These are phyloP conservation scores for Aspergillus aculeatinus DNA, from an alignment of 2,329 filamentous ascomycete species.

Conservation along the genomic window DNA sequence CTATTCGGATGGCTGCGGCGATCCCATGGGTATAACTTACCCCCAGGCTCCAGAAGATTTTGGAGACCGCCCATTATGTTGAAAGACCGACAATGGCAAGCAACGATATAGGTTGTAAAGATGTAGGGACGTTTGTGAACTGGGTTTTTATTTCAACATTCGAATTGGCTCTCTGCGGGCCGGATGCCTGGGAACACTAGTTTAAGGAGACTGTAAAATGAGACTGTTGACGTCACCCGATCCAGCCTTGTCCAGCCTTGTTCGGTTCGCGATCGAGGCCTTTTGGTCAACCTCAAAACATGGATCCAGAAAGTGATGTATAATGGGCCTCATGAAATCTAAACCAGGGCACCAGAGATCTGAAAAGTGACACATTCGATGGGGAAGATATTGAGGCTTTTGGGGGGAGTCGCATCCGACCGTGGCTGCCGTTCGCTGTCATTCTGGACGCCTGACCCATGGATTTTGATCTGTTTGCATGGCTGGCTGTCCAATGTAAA, in stretches of 20 bases:
- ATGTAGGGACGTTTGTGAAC: not conserved
- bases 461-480: conserved; percentile 6
- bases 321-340: not conserved
- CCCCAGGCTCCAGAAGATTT: conserved; percentile 20
- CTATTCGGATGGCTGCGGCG: not conserved
- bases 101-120: not conserved
- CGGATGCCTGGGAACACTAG: not conserved
- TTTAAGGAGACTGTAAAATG: not conserved
- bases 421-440: conserved; percentile 4
- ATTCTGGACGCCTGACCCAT: not conserved
- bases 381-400: not conserved
- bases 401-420: not conserved
- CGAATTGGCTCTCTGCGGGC: not conserved
- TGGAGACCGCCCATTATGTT: conserved; percentile 12
- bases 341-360: not conserved
- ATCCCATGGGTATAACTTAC: conserved; percentile 8
- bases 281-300: not conserved
- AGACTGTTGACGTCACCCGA: not conserved
- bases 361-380: not conserved
- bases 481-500: not conserved
- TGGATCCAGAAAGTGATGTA: not conserved
- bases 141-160: not conserved
- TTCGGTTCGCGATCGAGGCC: not conserved
- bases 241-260: not conserved
- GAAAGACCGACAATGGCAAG: not conserved